These are phyloP conservation scores for Sarocladium strictum DNA, from an alignment of 2,329 filamentous ascomycete species.

Conservation along the genomic window DNA sequence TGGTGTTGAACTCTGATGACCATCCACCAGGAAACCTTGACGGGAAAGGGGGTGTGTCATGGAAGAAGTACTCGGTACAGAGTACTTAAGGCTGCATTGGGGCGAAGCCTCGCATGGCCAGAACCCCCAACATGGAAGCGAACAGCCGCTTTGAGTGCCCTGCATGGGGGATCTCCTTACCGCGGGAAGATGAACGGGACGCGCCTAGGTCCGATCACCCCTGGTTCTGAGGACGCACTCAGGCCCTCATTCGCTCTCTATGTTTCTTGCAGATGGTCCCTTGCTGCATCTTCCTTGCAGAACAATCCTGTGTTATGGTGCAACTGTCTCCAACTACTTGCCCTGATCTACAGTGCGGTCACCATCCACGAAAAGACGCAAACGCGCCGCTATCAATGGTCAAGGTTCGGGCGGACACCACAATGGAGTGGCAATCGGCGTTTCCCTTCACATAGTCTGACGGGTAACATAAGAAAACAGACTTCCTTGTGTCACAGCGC, in stretches of 20 bases:
- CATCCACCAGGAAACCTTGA: background rate
- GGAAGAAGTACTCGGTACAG: conserved; percentile 4
- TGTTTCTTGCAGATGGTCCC: background rate
- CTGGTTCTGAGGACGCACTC: background rate
- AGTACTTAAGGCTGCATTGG: background rate
- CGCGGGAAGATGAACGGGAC: conserved; percentile 5
- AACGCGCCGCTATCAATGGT: background rate
- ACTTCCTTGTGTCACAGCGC: background rate
- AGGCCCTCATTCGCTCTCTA: background rate
- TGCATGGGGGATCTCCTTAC: background rate
- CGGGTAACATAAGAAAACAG: background rate
- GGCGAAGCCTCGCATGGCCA: background rate
- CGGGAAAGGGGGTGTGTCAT: background rate
- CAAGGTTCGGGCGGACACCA: background rate
- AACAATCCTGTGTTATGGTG: too few relatives aligned
- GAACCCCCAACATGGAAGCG: background rate
- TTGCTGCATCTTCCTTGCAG: background rate
- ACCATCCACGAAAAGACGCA: too few relatives aligned
- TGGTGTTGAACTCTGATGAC: background rate
- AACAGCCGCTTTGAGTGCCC: background rate
- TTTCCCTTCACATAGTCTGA: background rate
- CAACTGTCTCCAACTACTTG: too few relatives aligned
- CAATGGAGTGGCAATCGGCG: background rate
- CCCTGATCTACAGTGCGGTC: too few relatives aligned
- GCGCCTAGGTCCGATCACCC: conserved; percentile 4